Evolutionary conservation across 139 green algal genomes (phyloP).

Genomic region (Trebouxia sp.): DNA sequence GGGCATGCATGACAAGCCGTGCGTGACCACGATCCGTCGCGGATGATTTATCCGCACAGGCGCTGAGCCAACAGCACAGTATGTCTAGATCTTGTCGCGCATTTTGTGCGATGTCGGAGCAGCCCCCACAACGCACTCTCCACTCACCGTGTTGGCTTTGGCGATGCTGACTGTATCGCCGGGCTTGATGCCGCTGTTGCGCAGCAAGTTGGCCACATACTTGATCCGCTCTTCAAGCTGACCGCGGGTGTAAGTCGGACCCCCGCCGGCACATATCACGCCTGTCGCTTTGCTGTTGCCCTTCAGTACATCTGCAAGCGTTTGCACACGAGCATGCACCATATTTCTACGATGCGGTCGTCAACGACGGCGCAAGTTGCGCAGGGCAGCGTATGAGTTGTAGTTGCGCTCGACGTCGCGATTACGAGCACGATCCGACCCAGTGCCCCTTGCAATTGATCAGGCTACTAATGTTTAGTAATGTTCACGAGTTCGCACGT

Average conservation of each 20-base stretch:
- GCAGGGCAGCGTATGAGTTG: too few relatives aligned
- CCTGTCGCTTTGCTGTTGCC: conserved; percentile 18
- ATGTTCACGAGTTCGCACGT: too few relatives aligned
- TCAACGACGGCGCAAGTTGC: too few relatives aligned
- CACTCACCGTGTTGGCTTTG: conserved; percentile 65
- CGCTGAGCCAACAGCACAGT: too few relatives aligned
- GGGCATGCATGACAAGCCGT: conserved; percentile 8
- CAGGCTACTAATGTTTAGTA: too few relatives aligned
- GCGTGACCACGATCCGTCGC: background rate
- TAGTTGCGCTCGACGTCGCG: too few relatives aligned
- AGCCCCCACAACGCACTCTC: background rate
- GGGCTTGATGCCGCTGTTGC: conserved; percentile 49
- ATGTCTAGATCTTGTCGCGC: too few relatives aligned
- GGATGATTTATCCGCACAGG: too few relatives aligned
- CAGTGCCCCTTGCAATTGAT: too few relatives aligned
- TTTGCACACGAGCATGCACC: background rate
- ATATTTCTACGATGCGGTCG: too few relatives aligned
- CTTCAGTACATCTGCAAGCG: conserved; percentile 32
- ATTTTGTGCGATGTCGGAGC: too few relatives aligned
- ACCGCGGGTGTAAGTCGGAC: conserved; percentile 30
- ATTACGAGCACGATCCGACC: too few relatives aligned
- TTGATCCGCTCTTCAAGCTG: conserved; percentile 31
- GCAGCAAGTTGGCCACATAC: conserved; percentile 39
- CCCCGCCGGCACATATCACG: conserved; percentile 38
- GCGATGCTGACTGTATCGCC: conserved; percentile 64